phyloP scores from a whole-genome alignment of 1,139 yeast species.

The Pichia sp. region DNA sequence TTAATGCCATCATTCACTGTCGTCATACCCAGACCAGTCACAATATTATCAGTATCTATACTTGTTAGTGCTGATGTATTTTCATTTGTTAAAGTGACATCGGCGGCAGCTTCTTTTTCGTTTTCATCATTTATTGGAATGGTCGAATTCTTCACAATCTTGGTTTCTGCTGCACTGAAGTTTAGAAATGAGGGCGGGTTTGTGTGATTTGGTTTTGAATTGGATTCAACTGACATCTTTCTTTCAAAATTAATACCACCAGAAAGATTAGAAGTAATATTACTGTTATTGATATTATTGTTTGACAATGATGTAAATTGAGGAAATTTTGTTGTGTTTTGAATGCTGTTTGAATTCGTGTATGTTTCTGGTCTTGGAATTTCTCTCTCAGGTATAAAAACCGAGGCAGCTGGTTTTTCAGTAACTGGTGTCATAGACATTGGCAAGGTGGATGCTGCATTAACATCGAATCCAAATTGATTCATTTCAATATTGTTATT shows the following conservation, averaged over 20 bases:
- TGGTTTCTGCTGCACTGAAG: neutral
- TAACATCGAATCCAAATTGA: conserved; percentile 38
- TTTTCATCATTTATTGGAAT: conserved; percentile 3
- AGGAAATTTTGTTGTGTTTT: neutral
- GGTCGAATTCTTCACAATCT: conserved; percentile 1
- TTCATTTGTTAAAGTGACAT: conserved; percentile 10
- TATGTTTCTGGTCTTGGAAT: neutral
- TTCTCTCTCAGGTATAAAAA: conserved; percentile 11
- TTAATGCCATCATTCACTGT: conserved; percentile 10
- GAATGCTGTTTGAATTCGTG: neutral
- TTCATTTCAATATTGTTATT: conserved; percentile 19
- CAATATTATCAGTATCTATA: conserved; percentile 1
- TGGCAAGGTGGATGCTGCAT: conserved; percentile 55
- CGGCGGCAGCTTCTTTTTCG: conserved; percentile 3
- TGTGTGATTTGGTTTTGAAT: neutral
- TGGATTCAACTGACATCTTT: conserved; percentile 7
- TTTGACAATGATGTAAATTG: neutral
- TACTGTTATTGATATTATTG: neutral
- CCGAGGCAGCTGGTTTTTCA: conserved; percentile 36
- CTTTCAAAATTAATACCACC: conserved; percentile 1
- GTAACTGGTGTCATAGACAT: conserved; percentile 75
- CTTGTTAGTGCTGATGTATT: neutral
- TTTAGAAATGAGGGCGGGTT: neutral
- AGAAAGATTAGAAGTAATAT: neutral
- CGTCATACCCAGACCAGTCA: conserved; percentile 15